phyloP scores from a whole-genome alignment of 2,329 filamentous ascomycete genomes.

The Fonsecaea erecta region DNA sequence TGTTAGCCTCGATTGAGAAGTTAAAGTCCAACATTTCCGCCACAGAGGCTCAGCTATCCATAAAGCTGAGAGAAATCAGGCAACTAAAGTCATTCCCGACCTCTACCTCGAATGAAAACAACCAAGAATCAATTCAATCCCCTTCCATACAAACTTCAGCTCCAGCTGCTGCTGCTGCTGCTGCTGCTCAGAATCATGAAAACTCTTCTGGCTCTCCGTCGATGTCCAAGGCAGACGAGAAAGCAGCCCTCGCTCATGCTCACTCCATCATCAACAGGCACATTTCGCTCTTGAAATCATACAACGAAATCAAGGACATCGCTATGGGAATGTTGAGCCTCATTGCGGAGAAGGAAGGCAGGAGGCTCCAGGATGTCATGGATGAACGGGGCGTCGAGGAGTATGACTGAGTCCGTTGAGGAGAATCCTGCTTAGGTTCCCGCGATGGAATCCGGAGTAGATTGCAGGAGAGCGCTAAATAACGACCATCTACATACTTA shows the following conservation, averaged over 20 bases:
- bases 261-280: slow-evolving; percentile 63
- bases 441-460: background rate
- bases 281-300: slow-evolving; percentile 68
- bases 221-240: slow-evolving; percentile 33
- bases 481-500: too few relatives aligned
- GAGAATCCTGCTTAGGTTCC: background rate
- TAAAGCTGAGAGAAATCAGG: slow-evolving; percentile 10
- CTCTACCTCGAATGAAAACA: background rate
- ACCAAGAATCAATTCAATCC: background rate
- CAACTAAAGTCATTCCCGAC: slow-evolving; percentile 5
- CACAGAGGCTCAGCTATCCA: slow-evolving; percentile 15
- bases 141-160: background rate
- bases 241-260: slow-evolving; percentile 42
- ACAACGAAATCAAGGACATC: slow-evolving; percentile 73
- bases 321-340: slow-evolving; percentile 69
- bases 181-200: background rate
- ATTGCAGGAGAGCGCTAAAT: background rate
- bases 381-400: slow-evolving; percentile 19
- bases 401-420: slow-evolving; percentile 16
- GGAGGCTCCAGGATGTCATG: slow-evolving; percentile 33
- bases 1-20: slow-evolving; percentile 7
- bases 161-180: background rate
- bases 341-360: slow-evolving; percentile 60
- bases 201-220: background rate
- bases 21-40: slow-evolving; percentile 18